Base-by-base conservation (phyloP, 1,139 yeast species). In the Yamadazyma oceani region DNA sequence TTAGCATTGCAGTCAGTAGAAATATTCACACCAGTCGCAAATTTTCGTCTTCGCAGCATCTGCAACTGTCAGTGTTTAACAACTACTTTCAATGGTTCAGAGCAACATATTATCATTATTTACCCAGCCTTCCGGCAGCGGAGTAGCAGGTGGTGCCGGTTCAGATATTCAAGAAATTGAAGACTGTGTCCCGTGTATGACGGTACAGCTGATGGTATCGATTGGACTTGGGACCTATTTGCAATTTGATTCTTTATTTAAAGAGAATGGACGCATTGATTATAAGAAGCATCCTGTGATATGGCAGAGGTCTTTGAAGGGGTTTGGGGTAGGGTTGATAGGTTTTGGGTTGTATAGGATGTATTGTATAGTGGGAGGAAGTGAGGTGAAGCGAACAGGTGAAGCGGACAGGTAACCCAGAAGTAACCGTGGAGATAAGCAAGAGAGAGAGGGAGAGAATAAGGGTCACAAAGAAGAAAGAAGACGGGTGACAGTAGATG, bases 111-210 rank as follows among this genome's bases (percentile, higher is more conserved):
- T 67, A 17, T 54, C 60, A 8, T 62, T 69, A 11, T 68, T 70
- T 46, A 64, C 35, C 2, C 34, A 11, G 11, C 26, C 26, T 11
- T 6, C 26, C 36, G 8, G 13, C 22, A 24, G 17, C 30, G n/a
- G 11, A 9, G 44, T 59, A 0, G 49, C 46, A 9, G 54, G 50
- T n/a, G n/a, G n/a, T n/a, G n/a, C n/a, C n/a, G n/a, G n/a, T n/a
- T n/a, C n/a, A n/a, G n/a, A n/a, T n/a, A n/a, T n/a, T n/a, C n/a
- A n/a, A n/a, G n/a, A n/a, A n/a, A n/a, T n/a, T n/a, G 58, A 55
- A 3, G 60, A 54, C 13, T 71, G 77, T 44, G 35, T 66, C 15
- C 67, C 69, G 6, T 71, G 77, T 44, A 69, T 73, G 2, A 56
- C 64, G 3, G 57, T 69, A 9, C 77, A 70, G 48, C 60, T 69